A percentile compares a stretch with the other conserved stretches of the same genome.
These are phyloP conservation scores for Zymoseptoria crescenta DNA, from an alignment of 2,329 filamentous ascomycete genomes.

Conservation along the genomic window DNA sequence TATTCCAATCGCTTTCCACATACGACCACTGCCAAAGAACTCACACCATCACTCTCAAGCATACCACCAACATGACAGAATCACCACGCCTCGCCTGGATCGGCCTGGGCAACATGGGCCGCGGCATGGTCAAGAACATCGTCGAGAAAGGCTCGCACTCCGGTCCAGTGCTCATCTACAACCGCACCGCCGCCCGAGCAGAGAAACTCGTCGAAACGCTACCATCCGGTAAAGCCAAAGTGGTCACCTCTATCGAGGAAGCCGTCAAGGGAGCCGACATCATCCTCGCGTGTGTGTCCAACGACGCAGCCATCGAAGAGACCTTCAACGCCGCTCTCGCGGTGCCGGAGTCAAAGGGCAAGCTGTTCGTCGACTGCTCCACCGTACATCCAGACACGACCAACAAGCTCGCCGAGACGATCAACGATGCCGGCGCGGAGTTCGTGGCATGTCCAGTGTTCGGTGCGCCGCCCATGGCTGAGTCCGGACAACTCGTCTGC, in stretches of 20 bases:
- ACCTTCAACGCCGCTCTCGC: conserved; percentile 53
- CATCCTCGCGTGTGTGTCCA: conserved; percentile 73
- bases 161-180: conserved; percentile 68
- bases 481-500: conserved; percentile 61
- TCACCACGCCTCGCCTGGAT: conserved; percentile 58
- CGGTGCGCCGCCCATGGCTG: conserved; percentile 62
- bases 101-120: conserved; percentile 84
- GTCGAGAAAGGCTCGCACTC: conserved; percentile 66
- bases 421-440: conserved; percentile 54
- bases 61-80: background rate
- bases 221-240: conserved; percentile 53
- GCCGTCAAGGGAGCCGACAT: conserved; percentile 64
- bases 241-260: conserved; percentile 56
- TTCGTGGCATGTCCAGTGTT: conserved; percentile 74
- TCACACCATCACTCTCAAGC: background rate
- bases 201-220: conserved; percentile 56
- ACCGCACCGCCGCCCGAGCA: conserved; percentile 63
- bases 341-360: conserved; percentile 56
- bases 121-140: conserved; percentile 75
- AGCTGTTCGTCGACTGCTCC: conserved; percentile 79
- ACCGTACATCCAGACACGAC: conserved; percentile 81
- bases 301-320: conserved; percentile 64
- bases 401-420: conserved; percentile 52
- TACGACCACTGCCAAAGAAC: background rate
- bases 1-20: background rate